Evolutionary conservation across 306 rosid genomes (phyloP).

Genomic region (Vigna angularis): DNA sequence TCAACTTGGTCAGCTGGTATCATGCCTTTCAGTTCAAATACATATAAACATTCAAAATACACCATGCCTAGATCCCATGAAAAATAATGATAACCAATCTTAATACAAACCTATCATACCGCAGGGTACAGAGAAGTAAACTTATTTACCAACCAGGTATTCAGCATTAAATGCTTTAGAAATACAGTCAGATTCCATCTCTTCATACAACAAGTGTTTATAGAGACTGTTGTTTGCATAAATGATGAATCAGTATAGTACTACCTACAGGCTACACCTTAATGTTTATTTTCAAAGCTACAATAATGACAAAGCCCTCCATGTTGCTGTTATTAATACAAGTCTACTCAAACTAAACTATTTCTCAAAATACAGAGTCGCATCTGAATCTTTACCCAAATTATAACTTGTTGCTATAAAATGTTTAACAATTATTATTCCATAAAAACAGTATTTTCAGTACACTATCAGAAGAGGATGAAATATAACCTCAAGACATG

Average conservation of each 20-base stretch:
- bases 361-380: constrained; percentile 10
- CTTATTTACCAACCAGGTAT: constrained; percentile 47
- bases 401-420: constrained; percentile 9
- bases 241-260: constrained; percentile 42
- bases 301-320: constrained; percentile 33
- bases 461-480: constrained; percentile 30
- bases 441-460: constrained; percentile 18
- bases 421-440: constrained; percentile 33
- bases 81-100: constrained; percentile 46
- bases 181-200: constrained; percentile 48
- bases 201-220: constrained; percentile 44
- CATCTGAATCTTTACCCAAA: constrained; percentile 36
- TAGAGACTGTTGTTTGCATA: constrained; percentile 41
- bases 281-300: constrained; percentile 38
- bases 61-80: constrained; percentile 50
- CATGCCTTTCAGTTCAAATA: constrained; percentile 44
- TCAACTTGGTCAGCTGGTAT: constrained; percentile 55
- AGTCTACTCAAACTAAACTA: constrained; percentile 17
- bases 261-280: constrained; percentile 37
- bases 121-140: constrained; percentile 42
- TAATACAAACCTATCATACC: constrained; percentile 47
- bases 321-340: constrained; percentile 37
- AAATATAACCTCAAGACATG: constrained; percentile 10
- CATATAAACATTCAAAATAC: constrained; percentile 44
- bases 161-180: constrained; percentile 43